phyloP scores from a whole-genome alignment of 2,329 filamentous ascomycete genomes.

The Clarireedia sp. region DNA sequence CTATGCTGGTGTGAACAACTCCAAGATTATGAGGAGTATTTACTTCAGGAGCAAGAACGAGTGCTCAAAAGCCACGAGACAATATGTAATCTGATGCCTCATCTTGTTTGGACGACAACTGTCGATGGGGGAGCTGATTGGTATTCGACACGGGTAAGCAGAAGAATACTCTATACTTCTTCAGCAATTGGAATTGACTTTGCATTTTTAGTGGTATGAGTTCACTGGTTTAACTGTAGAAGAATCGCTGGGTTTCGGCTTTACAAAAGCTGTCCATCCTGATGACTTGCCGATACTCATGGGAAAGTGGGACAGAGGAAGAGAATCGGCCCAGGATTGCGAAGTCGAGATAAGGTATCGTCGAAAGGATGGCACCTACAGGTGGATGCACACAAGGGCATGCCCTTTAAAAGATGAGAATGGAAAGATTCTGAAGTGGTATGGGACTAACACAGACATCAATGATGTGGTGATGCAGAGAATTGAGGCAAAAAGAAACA shows the following conservation, averaged over 20 bases:
- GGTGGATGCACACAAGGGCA: constrained; percentile 22
- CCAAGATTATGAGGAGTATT: constrained; percentile 15
- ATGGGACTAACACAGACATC: constrained; percentile 23
- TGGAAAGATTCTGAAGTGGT: constrained; percentile 21
- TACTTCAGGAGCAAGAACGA: constrained; percentile 11
- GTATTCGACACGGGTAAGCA: constrained; percentile 19
- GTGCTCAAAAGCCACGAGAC: constrained; percentile 18
- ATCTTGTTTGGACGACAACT: constrained; percentile 20
- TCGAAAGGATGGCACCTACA: constrained; percentile 20
- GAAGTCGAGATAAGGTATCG: constrained; percentile 19
- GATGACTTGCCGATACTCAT: constrained; percentile 14
- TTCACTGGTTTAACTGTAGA: constrained; percentile 19
- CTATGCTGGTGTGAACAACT: constrained; percentile 21
- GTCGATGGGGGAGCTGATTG: constrained; percentile 17
- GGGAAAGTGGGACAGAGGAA: constrained; percentile 10
- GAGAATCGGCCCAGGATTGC: constrained; percentile 6
- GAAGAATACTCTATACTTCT: neutral
- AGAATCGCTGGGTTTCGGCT: constrained; percentile 13
- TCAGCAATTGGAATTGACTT: neutral
- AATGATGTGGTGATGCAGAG: constrained; percentile 20
- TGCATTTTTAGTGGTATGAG: constrained; percentile 18
- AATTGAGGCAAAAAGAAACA: constrained; percentile 19
- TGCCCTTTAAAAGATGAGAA: constrained; percentile 10
- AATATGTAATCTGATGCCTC: constrained; percentile 21
- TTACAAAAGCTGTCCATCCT: constrained; percentile 13